Evolutionary conservation across 495 filamentous ascomycete genomes (phyloP).

Genomic region (Aspergillus carlsbadensis): DNA sequence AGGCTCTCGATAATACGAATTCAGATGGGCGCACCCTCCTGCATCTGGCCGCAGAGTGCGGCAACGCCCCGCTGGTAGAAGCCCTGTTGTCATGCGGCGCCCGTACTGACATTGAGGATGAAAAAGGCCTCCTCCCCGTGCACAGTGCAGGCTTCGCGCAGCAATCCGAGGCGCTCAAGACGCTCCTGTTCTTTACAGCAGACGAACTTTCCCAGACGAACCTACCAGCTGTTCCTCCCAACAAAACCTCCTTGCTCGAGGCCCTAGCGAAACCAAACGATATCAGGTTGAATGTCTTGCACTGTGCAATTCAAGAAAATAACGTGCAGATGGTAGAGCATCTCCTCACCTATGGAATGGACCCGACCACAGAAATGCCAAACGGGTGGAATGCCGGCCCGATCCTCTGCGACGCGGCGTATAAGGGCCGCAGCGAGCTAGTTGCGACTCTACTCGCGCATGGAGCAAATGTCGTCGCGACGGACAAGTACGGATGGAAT

Average conservation of each 20-base stretch:
- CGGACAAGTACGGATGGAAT: conserved; percentile 6
- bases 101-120: not conserved
- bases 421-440: not conserved
- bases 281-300: not conserved
- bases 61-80: not conserved
- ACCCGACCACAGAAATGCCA: not conserved
- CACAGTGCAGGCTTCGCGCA: not conserved
- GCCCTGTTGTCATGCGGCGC: not conserved
- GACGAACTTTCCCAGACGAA: not conserved
- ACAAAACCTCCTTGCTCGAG: not conserved
- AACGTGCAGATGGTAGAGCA: not conserved
- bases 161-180: not conserved
- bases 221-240: not conserved
- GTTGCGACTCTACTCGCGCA: not conserved
- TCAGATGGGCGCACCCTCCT: not conserved
- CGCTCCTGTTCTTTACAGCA: not conserved
- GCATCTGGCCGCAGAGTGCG: conserved; percentile 7
- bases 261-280: not conserved
- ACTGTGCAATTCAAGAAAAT: not conserved
- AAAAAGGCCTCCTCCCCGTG: not conserved
- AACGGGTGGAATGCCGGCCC: not conserved
- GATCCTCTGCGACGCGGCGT: not conserved
- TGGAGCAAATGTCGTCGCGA: conserved; percentile 1
- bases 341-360: not conserved
- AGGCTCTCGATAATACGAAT: not conserved